Conservation (phyloP, 192 early-diverging fungal species). For the Coemansia sp. region DNA sequence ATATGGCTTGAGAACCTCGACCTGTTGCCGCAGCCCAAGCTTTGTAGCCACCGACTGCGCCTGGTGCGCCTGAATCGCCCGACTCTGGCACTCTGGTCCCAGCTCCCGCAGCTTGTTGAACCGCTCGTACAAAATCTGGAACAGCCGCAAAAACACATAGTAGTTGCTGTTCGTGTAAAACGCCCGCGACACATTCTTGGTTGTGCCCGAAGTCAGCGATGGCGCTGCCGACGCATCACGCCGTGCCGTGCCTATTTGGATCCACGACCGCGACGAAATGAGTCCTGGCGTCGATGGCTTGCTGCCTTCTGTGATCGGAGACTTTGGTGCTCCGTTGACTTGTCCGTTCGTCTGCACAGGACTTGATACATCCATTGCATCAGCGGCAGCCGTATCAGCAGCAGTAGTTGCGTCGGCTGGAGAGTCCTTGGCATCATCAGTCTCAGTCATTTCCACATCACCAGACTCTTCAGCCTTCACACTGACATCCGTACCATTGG, state of each 20-base stretch:
- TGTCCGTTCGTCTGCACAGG: constrained; percentile 5
- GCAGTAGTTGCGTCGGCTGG: not conserved
- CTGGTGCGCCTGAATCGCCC: constrained; percentile 26
- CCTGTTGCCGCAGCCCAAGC: constrained; percentile 44
- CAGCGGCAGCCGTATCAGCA: not conserved
- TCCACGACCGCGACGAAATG: constrained; percentile 56
- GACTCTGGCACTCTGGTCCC: constrained; percentile 57
- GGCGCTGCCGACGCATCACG: constrained; percentile 27
- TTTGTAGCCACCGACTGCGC: constrained; percentile 48
- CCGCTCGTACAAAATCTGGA: constrained; percentile 82
- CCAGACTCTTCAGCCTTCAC: constrained; percentile 1
- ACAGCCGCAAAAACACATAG: constrained; percentile 88
- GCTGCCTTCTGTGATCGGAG: constrained; percentile 25
- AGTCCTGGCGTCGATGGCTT: constrained; percentile 55
- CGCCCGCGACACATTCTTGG: constrained; percentile 57
- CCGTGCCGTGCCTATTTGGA: constrained; percentile 36
- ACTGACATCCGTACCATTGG: constrained; percentile 13
- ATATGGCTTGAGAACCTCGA: constrained; percentile 60
- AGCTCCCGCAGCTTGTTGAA: constrained; percentile 77
- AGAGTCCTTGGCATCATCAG: not conserved
- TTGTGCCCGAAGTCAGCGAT: not conserved
- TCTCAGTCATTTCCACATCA: not conserved
- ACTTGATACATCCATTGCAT: constrained; percentile 12
- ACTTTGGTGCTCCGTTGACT: constrained; percentile 5
- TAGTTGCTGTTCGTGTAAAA: constrained; percentile 87